These are phyloP conservation scores for Sporothrix luriei DNA, from an alignment of 2,329 filamentous ascomycete species.

Conservation along the genomic window DNA sequence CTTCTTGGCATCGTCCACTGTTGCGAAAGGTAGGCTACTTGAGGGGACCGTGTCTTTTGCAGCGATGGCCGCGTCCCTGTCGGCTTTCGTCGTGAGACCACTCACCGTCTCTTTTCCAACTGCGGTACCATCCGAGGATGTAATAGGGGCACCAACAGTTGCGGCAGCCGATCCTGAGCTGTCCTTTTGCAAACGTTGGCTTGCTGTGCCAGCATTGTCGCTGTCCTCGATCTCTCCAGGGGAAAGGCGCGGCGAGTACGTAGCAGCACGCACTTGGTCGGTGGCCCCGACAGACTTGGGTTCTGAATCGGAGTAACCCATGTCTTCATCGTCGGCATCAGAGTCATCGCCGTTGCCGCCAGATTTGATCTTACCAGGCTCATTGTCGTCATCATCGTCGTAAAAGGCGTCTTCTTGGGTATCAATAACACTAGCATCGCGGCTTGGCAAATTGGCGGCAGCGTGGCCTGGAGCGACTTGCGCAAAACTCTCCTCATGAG, in stretches of 20 bases:
- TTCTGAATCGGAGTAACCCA: conserved; percentile 32
- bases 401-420: conserved; percentile 36
- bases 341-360: conserved; percentile 28
- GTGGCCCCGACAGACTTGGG: conserved; percentile 16
- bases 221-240: conserved; percentile 14
- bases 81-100: neutral
- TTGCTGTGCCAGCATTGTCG: neutral
- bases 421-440: conserved; percentile 36
- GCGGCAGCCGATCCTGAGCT: neutral
- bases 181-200: neutral
- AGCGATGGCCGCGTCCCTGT: neutral
- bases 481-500: neutral
- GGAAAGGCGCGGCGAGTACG: conserved; percentile 35
- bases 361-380: conserved; percentile 31
- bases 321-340: conserved; percentile 33
- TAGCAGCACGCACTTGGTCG: conserved; percentile 26
- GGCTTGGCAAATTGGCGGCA: conserved; percentile 31
- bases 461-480: conserved; percentile 18
- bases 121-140: neutral
- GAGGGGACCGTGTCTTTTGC: neutral
- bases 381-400: conserved; percentile 35
- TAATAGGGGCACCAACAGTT: neutral
- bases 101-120: neutral
- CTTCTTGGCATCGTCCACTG: conserved; percentile 52
- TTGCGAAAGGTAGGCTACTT: conserved; percentile 37